Base-by-base conservation (phyloP, 2,329 filamentous ascomycete genomes). In the Huntiella abstrusa region DNA sequence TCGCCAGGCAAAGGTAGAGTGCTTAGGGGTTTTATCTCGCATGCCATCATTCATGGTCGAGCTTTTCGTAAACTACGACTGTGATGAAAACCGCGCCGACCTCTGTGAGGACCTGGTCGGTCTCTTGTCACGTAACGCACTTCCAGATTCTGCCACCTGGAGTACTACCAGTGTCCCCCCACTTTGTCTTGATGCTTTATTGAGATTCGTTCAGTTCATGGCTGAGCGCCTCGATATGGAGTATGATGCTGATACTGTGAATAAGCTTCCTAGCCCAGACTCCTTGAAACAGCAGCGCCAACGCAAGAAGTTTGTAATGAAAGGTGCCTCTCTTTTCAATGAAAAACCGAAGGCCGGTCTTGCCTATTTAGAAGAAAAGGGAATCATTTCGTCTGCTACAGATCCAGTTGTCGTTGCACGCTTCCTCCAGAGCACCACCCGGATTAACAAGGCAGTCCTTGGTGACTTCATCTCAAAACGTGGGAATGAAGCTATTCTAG, bases 161-260 rank as follows among this genome's bases (percentile, higher is more conserved):
- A 98, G 92, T 60, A 98, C 91, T 8, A 95, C 88, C 4, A 98
- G 93, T 58, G 92, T 98, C 1, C 91, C 91, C 12, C 91, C 91
- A 1, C 66, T 98, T 2, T 98, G 91, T 56, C 68, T 98, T 16
- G 91, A 98, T 62, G 86, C 91, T 7, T 67, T 98, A 8, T 68
- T 98, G 17, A 80, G 85, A 12, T 96, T 87, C 55, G 75, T 98
- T 33, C 87, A 95, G 57, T 94, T 85, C 53, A 80, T 98, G 53
- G 82, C 85, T 1, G 86, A 94, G 58, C 75, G 91, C 47, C 64
- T 96, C 13, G 75, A 92, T 43, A 75, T 91, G 45, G 66, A 75
- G 19, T 75, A 83, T 0, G 13, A 45, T 13, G 35, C 43, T 33
- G 41, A 43, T 10, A 11, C 34, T n/a, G 33, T 34, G n/a, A n/a